phyloP scores from a whole-genome alignment of 2,329 filamentous ascomycete genomes.

The Alternaria brassicae region DNA sequence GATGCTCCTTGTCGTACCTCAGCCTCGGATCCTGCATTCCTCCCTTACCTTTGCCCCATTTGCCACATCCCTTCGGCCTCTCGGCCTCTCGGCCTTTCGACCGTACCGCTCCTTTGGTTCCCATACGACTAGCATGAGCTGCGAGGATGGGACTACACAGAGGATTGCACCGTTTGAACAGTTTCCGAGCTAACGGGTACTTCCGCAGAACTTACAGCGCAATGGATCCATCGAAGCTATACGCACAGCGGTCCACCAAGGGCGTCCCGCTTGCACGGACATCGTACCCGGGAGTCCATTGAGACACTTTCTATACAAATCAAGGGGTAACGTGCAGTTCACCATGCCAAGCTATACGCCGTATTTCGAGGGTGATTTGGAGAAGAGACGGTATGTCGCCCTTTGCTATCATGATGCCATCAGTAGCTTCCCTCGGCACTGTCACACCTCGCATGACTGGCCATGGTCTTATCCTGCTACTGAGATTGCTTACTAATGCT shows the following conservation, averaged over 20 bases:
- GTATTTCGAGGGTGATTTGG: slow-evolving; percentile 66
- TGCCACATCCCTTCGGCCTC: background rate
- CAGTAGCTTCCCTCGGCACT: background rate
- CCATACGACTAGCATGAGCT: background rate
- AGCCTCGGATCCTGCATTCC: background rate
- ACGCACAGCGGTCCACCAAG: slow-evolving; percentile 70
- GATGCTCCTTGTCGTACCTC: slow-evolving; percentile 1
- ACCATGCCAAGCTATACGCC: slow-evolving; percentile 84
- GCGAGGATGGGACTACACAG: background rate
- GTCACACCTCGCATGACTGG: background rate
- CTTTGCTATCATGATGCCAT: background rate
- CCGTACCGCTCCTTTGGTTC: background rate
- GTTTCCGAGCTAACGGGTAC: slow-evolving; percentile 13
- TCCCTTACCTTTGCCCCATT: background rate
- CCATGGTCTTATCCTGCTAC: background rate
- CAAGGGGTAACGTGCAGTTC: slow-evolving; percentile 92
- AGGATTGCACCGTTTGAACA: background rate
- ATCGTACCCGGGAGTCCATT: slow-evolving; percentile 81
- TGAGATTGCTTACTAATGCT: background rate
- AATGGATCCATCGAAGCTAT: slow-evolving; percentile 80
- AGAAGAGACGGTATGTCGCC: slow-evolving; percentile 64
- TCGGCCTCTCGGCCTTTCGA: background rate
- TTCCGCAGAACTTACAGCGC: slow-evolving; percentile 62
- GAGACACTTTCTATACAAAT: slow-evolving; percentile 96
- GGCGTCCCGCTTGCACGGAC: slow-evolving; percentile 74